Evolutionary conservation across 331 rosid species (phyloP).

Genomic region (Rosa hybrid): DNA sequence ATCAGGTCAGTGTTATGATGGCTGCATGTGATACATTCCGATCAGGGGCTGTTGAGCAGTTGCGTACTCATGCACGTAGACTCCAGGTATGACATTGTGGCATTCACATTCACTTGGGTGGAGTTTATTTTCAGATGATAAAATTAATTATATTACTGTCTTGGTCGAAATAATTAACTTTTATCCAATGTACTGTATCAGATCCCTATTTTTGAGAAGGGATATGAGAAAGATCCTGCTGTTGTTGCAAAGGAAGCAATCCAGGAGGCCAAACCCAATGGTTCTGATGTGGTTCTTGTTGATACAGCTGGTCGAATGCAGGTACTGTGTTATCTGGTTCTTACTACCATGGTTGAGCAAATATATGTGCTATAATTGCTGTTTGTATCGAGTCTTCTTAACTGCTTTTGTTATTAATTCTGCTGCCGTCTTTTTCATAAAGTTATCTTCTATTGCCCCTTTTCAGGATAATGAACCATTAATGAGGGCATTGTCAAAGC

Average conservation of each 20-base stretch:
- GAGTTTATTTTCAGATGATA: constrained; percentile 11
- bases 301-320: constrained; percentile 99
- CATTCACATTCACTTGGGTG: constrained; percentile 1
- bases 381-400: background rate
- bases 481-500: constrained; percentile 99
- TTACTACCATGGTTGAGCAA: background rate
- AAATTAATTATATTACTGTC: constrained; percentile 4
- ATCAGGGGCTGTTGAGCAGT: constrained; percentile 99
- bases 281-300: constrained; percentile 96
- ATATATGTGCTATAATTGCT: background rate
- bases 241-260: constrained; percentile 97
- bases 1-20: constrained; percentile 84
- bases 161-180: constrained; percentile 18
- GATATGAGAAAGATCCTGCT: constrained; percentile 99
- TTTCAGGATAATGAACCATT: constrained; percentile 97
- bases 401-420: background rate
- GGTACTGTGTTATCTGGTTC: constrained; percentile 38
- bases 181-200: constrained; percentile 21
- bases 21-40: constrained; percentile 99
- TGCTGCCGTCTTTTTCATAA: background rate
- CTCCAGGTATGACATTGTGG: constrained; percentile 62
- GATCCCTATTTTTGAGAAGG: constrained; percentile 98
- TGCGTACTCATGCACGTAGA: constrained; percentile 98
- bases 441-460: background rate
- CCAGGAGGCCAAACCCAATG: constrained; percentile 85